These are phyloP conservation scores for Thalassiosira oceanica DNA, from an alignment of 352 stramenopile species.

Conservation along the genomic window DNA sequence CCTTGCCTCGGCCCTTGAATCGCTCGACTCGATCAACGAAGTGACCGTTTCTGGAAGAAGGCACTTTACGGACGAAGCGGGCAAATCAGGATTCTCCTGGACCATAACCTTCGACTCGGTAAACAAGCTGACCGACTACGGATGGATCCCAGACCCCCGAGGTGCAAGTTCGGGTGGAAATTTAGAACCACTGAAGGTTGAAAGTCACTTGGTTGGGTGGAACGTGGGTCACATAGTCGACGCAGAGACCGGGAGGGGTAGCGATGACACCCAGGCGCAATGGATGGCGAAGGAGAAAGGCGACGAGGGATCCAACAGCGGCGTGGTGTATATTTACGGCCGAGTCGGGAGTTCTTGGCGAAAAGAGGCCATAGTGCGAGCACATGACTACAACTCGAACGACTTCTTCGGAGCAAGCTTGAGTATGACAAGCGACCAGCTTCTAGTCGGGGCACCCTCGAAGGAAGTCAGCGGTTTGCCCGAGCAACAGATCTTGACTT, in stretches of 20 bases:
- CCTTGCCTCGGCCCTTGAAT: conserved; percentile 45
- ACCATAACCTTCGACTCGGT: conserved; percentile 61
- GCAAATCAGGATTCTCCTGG: conserved; percentile 54
- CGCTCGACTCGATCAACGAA: conserved; percentile 60
- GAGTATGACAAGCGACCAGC: conserved; percentile 30
- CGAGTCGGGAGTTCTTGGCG: conserved; percentile 47
- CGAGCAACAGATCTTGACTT: conserved; percentile 64
- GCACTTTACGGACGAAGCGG: conserved; percentile 34
- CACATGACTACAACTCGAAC: conserved; percentile 48
- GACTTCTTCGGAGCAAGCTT: conserved; percentile 57
- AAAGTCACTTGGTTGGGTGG: conserved; percentile 53
- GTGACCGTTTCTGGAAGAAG: conserved; percentile 44
- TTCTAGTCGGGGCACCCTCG: conserved; percentile 59
- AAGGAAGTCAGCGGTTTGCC: conserved; percentile 59
- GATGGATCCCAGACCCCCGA: conserved; percentile 49
- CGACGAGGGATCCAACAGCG: conserved; percentile 42
- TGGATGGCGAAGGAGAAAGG: conserved; percentile 59
- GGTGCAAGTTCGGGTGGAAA: conserved; percentile 46
- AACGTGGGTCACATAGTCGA: conserved; percentile 44
- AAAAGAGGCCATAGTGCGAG: conserved; percentile 49
- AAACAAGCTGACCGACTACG: conserved; percentile 55
- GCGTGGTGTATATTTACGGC: conserved; percentile 41
- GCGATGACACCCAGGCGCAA: conserved; percentile 55
- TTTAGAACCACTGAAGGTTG: conserved; percentile 43
- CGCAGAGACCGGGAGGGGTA: conserved; percentile 47